Conservation (phyloP, 2,329 filamentous ascomycete genomes). For the Mycocentrospora acerina region DNA sequence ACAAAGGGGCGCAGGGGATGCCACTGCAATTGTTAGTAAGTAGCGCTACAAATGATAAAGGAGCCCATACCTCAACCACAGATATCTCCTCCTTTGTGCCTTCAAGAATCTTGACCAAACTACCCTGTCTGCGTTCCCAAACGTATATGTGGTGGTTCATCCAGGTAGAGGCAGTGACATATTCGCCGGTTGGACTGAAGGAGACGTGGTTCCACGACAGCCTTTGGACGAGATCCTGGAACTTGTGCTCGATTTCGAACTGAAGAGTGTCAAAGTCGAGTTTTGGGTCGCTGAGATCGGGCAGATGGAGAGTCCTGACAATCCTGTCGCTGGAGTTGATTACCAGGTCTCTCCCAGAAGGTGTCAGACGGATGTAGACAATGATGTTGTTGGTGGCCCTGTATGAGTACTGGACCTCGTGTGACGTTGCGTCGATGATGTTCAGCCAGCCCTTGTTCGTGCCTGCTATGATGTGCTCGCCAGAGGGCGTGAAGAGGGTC, state of each 20-base stretch:
- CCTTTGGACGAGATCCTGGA: constrained; percentile 94
- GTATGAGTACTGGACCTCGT: constrained; percentile 83
- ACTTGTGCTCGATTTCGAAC: constrained; percentile 93
- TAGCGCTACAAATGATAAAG: neutral
- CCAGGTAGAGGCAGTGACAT: constrained; percentile 92
- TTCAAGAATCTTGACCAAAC: constrained; percentile 93
- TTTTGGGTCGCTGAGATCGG: constrained; percentile 64
- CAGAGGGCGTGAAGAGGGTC: constrained; percentile 81
- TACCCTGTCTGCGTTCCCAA: constrained; percentile 93
- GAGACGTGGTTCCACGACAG: constrained; percentile 96
- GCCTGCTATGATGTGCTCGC: constrained; percentile 86
- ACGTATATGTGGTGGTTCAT: constrained; percentile 99
- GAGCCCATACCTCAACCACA: constrained; percentile 67
- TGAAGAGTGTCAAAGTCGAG: constrained; percentile 84
- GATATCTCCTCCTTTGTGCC: constrained; percentile 95
- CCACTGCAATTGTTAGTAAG: constrained; percentile 58
- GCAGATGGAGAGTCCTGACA: constrained; percentile 87
- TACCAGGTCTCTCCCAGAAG: constrained; percentile 82
- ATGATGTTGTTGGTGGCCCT: constrained; percentile 86
- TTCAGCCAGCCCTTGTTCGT: constrained; percentile 97
- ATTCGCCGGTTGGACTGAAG: constrained; percentile 91
- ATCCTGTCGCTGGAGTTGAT: constrained; percentile 94
- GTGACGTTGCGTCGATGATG: constrained; percentile 81
- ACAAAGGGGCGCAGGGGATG: constrained; percentile 86
- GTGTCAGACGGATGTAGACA: constrained; percentile 80